phyloP scores from a whole-genome alignment of 345 rosid genomes.

The Eucalyptus melliodora region DNA sequence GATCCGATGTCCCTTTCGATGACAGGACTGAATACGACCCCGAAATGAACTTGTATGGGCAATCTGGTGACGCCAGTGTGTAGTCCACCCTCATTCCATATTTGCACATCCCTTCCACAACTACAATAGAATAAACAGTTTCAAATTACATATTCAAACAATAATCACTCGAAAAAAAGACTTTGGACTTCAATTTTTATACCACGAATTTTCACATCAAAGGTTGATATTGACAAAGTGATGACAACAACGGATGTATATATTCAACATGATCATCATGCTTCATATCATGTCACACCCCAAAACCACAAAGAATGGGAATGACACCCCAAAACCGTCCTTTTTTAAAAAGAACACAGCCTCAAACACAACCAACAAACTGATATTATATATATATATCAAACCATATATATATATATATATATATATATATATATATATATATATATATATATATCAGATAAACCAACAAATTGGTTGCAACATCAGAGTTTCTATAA shows the following conservation, averaged over 20 bases:
- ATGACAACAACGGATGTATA: not conserved
- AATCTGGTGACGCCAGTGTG: constrained; percentile 62
- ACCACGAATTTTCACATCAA: not conserved
- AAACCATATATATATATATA: too few species aligned
- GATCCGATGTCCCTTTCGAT: constrained; percentile 95
- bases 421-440: too few species aligned
- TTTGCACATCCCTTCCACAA: constrained; percentile 94
- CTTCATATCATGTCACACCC: too few species aligned
- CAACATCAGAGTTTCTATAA: too few species aligned
- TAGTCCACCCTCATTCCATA: constrained; percentile 90
- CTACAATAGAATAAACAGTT: constrained; percentile 10
- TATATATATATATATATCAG: too few species aligned
- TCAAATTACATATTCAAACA: not conserved
- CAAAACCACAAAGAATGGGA: too few species aligned
- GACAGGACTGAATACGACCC: constrained; percentile 84
- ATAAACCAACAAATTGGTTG: too few species aligned
- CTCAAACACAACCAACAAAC: too few species aligned
- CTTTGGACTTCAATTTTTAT: not conserved
- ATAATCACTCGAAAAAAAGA: not conserved
- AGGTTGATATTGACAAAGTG: not conserved
- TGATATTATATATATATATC: too few species aligned
- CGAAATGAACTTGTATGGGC: constrained; percentile 61
- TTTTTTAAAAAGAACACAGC: too few species aligned
- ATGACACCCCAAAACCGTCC: too few species aligned
- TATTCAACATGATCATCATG: too few species aligned